phyloP scores from a whole-genome alignment of 2,329 filamentous ascomycete genomes.

The Dothidotthia symphoricarpi region DNA sequence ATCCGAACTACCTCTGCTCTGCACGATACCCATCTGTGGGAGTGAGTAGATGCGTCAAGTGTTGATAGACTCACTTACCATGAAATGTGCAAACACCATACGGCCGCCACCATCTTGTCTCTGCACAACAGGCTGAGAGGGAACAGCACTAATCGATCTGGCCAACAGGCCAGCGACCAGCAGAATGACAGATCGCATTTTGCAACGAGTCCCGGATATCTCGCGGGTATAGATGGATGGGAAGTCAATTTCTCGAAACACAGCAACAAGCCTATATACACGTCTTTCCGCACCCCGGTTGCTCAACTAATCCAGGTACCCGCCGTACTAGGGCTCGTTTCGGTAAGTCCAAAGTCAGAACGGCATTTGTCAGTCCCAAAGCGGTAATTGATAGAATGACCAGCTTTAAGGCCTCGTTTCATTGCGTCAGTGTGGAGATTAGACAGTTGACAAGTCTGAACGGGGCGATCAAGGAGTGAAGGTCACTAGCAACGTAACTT shows the following conservation, averaged over 20 bases:
- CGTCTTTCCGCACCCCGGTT: no score
- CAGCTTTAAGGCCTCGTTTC: background rate
- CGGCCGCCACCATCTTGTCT: background rate
- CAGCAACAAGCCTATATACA: no score
- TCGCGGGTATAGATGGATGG: background rate
- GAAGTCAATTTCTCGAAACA: no score
- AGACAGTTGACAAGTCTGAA: background rate
- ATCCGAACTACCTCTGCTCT: constrained; percentile 17
- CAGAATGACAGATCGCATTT: constrained; percentile 3
- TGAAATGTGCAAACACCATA: constrained; percentile 30
- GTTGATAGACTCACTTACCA: constrained; percentile 11
- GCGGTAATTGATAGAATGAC: background rate
- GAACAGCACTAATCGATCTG: constrained; percentile 13
- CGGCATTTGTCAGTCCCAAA: background rate
- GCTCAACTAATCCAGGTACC: background rate
- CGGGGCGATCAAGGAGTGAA: background rate
- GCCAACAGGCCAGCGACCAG: constrained; percentile 19
- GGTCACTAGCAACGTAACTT: background rate
- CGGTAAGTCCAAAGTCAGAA: background rate
- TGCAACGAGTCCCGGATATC: background rate
- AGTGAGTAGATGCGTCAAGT: background rate
- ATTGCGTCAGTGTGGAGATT: constrained; percentile 2
- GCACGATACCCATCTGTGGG: constrained; percentile 28
- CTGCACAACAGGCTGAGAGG: constrained; percentile 6
- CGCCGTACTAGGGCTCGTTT: no score